Conservation (phyloP, 1,139 yeast genomes). For the Yamadazyma diddensiae region DNA sequence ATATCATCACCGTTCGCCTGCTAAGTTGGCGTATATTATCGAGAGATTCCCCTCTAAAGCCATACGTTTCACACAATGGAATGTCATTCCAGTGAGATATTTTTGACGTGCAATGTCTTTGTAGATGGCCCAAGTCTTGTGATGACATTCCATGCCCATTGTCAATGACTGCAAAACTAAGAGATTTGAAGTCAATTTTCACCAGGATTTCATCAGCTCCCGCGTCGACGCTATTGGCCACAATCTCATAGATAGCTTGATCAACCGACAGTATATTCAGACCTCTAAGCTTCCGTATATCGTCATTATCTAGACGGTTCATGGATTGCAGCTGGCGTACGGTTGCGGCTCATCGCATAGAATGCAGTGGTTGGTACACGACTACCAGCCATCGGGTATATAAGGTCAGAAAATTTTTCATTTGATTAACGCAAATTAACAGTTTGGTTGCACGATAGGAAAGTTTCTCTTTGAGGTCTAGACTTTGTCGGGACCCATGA, state of each 20-base stretch:
- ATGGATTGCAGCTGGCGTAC: no score
- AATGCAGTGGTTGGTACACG: no score
- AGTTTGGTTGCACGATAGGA: constrained; percentile 12
- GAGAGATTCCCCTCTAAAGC: constrained; percentile 82
- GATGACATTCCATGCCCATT: constrained; percentile 70
- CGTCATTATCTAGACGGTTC: not conserved
- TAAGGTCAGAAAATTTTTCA: constrained; percentile 8
- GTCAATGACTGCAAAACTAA: constrained; percentile 67
- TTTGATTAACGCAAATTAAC: constrained; percentile 13
- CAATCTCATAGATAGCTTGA: constrained; percentile 64
- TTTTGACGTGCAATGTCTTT: constrained; percentile 74
- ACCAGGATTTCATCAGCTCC: constrained; percentile 61
- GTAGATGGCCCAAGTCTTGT: constrained; percentile 61
- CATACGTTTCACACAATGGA: constrained; percentile 45
- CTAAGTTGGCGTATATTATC: constrained; percentile 44
- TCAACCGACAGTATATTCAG: constrained; percentile 12
- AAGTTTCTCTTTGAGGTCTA: constrained; percentile 34
- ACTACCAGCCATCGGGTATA: no score
- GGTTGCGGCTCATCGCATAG: no score
- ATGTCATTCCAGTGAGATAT: constrained; percentile 51
- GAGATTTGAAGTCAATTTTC: constrained; percentile 53
- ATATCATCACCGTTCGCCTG: constrained; percentile 4
- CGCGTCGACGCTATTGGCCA: constrained; percentile 83
- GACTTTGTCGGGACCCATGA: constrained; percentile 75
- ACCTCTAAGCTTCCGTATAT: constrained; percentile 1